Percentiles rank a stretch among this genome's conserved stretches.
These are phyloP conservation scores for Chionographis japonica DNA, from an alignment of 106 monocot species.

Conservation along the genomic window DNA sequence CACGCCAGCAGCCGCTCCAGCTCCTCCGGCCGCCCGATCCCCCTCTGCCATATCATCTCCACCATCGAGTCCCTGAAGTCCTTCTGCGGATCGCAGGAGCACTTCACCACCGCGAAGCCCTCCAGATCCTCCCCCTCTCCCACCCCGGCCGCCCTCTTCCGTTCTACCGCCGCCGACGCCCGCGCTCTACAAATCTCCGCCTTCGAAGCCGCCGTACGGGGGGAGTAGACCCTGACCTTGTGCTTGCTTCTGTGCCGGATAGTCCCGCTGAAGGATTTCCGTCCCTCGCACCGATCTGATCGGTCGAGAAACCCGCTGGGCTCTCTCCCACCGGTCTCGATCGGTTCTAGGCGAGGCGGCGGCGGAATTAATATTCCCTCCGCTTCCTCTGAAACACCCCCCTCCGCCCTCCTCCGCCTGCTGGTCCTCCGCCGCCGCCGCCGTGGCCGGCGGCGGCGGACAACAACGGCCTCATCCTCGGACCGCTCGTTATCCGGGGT, in stretches of 20 bases:
- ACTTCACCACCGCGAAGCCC: slow-evolving; percentile 41
- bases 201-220: not conserved
- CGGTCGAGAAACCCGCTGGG: no score
- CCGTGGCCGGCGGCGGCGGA: not conserved
- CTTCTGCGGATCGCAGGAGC: slow-evolving; percentile 31
- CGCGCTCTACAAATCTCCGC: not conserved
- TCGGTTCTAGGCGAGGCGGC: not conserved
- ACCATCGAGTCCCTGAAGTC: slow-evolving; percentile 50
- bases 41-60: slow-evolving; percentile 40
- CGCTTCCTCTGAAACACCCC: not conserved
- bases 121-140: slow-evolving; percentile 3
- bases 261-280: not conserved
- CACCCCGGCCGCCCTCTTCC: no score
- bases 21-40: slow-evolving; percentile 33
- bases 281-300: no score
- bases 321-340: no score
- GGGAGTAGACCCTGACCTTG: slow-evolving; percentile 12
- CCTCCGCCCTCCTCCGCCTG: not conserved
- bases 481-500: not conserved
- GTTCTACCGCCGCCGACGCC: not conserved
- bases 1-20: slow-evolving; percentile 37
- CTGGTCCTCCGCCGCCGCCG: not conserved
- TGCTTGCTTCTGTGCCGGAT: not conserved
- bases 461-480: not conserved
- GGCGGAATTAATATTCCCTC: not conserved